Evolutionary conservation across 23 red algal genomes (phyloP).

Genomic region (Chondrus crispus): DNA sequence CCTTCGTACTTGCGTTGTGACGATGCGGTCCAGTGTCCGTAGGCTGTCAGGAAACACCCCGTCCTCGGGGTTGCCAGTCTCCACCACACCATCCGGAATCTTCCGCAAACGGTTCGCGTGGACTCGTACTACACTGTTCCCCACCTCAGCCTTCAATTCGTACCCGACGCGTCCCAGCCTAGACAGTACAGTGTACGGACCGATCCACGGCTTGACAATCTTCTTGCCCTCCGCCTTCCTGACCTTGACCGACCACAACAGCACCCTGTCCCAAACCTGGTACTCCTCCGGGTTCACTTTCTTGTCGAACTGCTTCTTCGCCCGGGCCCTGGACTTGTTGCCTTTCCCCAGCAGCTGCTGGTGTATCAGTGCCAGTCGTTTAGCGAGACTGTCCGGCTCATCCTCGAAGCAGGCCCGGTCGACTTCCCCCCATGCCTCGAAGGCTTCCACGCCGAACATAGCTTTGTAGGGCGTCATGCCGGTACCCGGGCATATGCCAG

Average conservation of each 20-base stretch:
- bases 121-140: not conserved
- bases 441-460: slow-evolving; percentile 9
- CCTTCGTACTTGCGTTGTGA: not conserved
- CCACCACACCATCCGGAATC: not conserved
- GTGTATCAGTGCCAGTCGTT: not conserved
- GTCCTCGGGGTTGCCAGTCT: not conserved
- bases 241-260: not conserved
- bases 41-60: slow-evolving; percentile 13
- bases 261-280: not conserved
- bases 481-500: not conserved
- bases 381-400: not conserved
- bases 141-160: not conserved
- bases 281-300: not conserved
- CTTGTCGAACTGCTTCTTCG: slow-evolving; percentile 15
- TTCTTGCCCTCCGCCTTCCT: not conserved
- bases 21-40: not conserved
- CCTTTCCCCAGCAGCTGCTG: not conserved
- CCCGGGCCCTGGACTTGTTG: not conserved
- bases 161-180: not conserved
- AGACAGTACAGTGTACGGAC: not conserved
- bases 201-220: not conserved
- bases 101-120: slow-evolving; percentile 22
- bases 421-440: not conserved
- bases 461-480: not conserved
- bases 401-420: not conserved